phyloP scores from a whole-genome alignment of 257 asterid genomes.

The Solanum neorickii region DNA sequence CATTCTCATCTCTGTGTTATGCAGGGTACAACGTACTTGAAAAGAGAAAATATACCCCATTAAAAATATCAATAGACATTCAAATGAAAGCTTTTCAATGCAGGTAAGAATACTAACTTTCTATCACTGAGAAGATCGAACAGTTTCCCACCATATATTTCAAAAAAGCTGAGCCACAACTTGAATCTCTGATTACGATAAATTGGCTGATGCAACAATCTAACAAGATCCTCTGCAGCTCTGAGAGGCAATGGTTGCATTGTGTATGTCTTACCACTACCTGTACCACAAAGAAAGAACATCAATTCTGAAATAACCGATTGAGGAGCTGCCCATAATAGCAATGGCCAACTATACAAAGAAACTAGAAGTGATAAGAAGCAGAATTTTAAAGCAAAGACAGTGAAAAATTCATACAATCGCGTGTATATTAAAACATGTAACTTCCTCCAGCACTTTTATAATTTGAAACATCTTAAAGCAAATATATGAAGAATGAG shows the following conservation, averaged over 20 bases:
- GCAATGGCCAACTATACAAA: background rate
- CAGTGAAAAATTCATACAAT: background rate
- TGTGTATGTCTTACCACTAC: slow-evolving; percentile 97
- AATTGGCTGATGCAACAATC: slow-evolving; percentile 82
- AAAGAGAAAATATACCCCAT: background rate
- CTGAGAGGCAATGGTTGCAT: slow-evolving; percentile 99
- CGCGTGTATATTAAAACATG: background rate
- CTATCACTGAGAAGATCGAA: slow-evolving; percentile 94
- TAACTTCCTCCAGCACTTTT: background rate
- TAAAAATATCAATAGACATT: background rate
- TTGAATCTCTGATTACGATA: slow-evolving; percentile 93
- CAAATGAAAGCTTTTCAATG: background rate
- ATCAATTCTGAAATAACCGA: background rate
- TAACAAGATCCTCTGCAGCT: slow-evolving; percentile 92
- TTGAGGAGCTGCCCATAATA: background rate
- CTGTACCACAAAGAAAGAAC: slow-evolving; percentile 20
- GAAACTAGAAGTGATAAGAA: background rate
- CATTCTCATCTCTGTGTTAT: background rate
- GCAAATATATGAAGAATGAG: background rate
- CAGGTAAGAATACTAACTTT: slow-evolving; percentile 47
- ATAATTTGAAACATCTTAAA: background rate
- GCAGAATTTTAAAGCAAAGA: background rate
- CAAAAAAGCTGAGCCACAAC: slow-evolving; percentile 98
- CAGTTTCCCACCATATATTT: slow-evolving; percentile 97
- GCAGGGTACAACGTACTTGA: background rate